Evolutionary conservation across 805 yeast species (phyloP).

Genomic region (Zygosaccharomyces rouxii): DNA sequence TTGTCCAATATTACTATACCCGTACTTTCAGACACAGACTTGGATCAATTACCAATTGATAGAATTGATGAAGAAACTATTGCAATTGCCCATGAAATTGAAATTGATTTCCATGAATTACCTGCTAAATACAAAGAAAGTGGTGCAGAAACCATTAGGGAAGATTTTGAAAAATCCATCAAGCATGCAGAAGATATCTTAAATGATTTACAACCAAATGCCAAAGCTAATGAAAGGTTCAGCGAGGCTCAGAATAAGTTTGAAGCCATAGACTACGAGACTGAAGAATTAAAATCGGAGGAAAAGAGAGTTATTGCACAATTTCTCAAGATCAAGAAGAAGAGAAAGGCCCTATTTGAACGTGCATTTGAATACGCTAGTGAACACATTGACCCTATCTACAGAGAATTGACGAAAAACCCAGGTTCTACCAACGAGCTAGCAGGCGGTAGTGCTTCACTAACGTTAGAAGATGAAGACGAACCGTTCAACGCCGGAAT

Average conservation of each 20-base stretch:
- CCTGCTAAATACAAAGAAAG: slow-evolving; percentile 42
- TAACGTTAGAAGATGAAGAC: slow-evolving; percentile 82
- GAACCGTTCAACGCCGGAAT: slow-evolving; percentile 84
- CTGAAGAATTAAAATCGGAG: slow-evolving; percentile 52
- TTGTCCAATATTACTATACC: slow-evolving; percentile 67
- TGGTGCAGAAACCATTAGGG: slow-evolving; percentile 26
- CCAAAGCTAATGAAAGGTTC: slow-evolving; percentile 73
- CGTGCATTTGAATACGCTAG: slow-evolving; percentile 76
- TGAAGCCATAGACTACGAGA: slow-evolving; percentile 59
- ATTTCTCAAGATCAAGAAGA: slow-evolving; percentile 55
- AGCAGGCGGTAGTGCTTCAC: slow-evolving; percentile 88
- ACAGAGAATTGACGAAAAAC: slow-evolving; percentile 75
- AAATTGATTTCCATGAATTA: slow-evolving; percentile 50
- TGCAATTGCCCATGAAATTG: slow-evolving; percentile 44
- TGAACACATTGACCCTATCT: slow-evolving; percentile 64
- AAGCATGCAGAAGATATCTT: slow-evolving; percentile 35
- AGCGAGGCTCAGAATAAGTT: slow-evolving; percentile 60
- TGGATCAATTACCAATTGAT: slow-evolving; percentile 59
- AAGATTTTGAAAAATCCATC: slow-evolving; percentile 39
- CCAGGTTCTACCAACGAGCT: slow-evolving; percentile 54
- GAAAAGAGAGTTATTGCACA: slow-evolving; percentile 52
- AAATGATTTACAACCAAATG: slow-evolving; percentile 62
- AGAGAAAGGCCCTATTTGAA: slow-evolving; percentile 61
- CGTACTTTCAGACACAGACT: slow-evolving; percentile 47
- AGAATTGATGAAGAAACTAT: slow-evolving; percentile 41